Evolutionary conservation across 1,139 yeast species (phyloP).

Genomic region (Arxiozyma telluris): DNA sequence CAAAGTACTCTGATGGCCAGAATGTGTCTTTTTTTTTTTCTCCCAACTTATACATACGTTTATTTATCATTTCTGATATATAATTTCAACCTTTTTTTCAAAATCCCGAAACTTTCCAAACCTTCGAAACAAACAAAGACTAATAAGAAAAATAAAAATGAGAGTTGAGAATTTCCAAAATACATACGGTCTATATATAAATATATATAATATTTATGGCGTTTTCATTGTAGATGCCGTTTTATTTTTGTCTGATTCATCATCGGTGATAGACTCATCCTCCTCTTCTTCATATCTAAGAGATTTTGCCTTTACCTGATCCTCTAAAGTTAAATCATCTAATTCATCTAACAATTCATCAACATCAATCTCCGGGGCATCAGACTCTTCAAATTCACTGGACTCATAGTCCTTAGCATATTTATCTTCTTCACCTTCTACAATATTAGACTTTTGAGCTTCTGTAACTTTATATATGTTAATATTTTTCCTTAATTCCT

Average conservation of each 20-base stretch:
- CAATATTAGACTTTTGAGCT: constrained; percentile 19
- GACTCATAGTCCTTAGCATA: constrained; percentile 36
- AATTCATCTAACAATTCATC: constrained; percentile 85
- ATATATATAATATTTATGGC: too few relatives aligned
- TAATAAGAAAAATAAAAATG: background rate
- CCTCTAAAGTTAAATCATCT: constrained; percentile 79
- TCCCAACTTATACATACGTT: background rate
- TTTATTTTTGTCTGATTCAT: too few relatives aligned
- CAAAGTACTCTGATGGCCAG: background rate
- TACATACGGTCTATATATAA: too few relatives aligned
- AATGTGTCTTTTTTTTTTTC: background rate
- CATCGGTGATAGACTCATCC: background rate
- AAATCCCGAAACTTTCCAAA: background rate
- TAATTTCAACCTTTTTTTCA: too few relatives aligned
- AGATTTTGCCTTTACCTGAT: constrained; percentile 7
- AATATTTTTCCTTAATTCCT: constrained; percentile 83
- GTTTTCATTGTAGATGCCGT: background rate
- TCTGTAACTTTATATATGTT: constrained; percentile 68
- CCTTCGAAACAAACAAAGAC: background rate
- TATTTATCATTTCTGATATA: background rate
- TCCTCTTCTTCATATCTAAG: background rate
- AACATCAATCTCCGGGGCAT: constrained; percentile 63
- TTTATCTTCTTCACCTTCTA: constrained; percentile 29
- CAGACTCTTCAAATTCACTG: constrained; percentile 37
- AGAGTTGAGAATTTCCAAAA: background rate